These are phyloP conservation scores for Spergularia marina DNA, from an alignment of 148 eudicot genomes.

Conservation along the genomic window DNA sequence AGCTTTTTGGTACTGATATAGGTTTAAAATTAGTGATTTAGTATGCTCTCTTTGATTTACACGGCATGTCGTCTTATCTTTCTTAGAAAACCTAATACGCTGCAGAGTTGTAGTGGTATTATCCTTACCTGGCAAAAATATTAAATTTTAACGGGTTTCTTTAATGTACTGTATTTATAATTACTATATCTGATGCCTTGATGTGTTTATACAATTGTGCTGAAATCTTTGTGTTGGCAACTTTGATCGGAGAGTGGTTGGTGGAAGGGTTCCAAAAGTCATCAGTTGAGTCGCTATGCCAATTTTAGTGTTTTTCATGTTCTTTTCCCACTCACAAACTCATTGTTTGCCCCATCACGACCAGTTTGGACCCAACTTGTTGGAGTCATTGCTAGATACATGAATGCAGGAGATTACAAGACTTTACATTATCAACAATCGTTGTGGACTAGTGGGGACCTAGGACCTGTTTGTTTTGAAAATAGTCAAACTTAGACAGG, in stretches of 20 bases:
- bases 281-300: too few species aligned
- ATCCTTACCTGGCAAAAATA: background rate
- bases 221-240: background rate
- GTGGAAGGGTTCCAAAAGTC: too few species aligned
- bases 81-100: background rate
- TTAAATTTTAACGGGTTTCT: too few species aligned
- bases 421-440: background rate
- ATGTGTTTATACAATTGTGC: background rate
- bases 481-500: background rate
- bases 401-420: background rate
- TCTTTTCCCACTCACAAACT: too few species aligned
- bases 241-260: too few species aligned
- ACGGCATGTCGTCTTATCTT: background rate
- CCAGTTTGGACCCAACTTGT: too few species aligned
- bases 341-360: too few species aligned
- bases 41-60: conserved; percentile 1
- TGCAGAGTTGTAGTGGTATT: background rate
- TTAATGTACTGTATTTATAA: background rate
- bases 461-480: background rate
- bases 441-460: background rate
- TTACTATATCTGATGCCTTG: background rate
- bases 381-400: too few species aligned
- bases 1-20: background rate
- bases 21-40: background rate
- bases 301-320: too few species aligned